Evolutionary conservation across 116 monocot genomes (phyloP).

Genomic region (Zostera marina): DNA sequence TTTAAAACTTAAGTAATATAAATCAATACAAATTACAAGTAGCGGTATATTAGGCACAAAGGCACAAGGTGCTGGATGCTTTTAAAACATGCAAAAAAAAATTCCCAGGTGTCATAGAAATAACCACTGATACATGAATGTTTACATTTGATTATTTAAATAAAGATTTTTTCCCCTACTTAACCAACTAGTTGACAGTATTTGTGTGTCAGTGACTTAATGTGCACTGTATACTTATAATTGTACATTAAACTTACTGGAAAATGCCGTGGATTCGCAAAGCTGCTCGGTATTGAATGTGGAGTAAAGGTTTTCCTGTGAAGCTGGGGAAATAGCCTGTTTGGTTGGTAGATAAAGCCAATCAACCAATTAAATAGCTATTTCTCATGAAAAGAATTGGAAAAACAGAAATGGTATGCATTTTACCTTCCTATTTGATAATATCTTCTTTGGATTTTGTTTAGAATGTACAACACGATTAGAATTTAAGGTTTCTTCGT

Average conservation of each 20-base stretch:
- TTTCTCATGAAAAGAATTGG: not conserved
- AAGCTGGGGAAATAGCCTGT: slow-evolving; percentile 52
- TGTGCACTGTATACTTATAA: too few relatives aligned
- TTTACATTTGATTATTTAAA: too few relatives aligned
- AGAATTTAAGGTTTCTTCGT: not conserved
- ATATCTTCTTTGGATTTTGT: slow-evolving; percentile 13
- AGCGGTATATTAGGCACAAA: too few relatives aligned
- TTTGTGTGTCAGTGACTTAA: too few relatives aligned
- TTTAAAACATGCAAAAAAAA: too few relatives aligned
- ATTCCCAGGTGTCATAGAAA: too few relatives aligned
- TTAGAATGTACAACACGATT: not conserved
- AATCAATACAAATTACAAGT: too few relatives aligned
- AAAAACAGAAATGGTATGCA: not conserved
- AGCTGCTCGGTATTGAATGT: slow-evolving; percentile 22
- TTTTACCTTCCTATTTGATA: slow-evolving; percentile 41
- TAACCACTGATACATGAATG: too few relatives aligned
- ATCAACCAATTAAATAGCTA: not conserved
- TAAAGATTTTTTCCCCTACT: too few relatives aligned
- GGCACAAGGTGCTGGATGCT: too few relatives aligned
- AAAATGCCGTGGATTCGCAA: slow-evolving; percentile 12
- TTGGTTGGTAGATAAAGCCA: not conserved
- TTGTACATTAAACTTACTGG: slow-evolving; percentile 15
- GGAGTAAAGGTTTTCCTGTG: slow-evolving; percentile 41
- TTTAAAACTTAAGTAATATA: too few relatives aligned
- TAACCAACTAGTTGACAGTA: too few relatives aligned